Evolutionary conservation across 148 eudicot genomes (phyloP).

Genomic region (Polygonum aviculare): DNA sequence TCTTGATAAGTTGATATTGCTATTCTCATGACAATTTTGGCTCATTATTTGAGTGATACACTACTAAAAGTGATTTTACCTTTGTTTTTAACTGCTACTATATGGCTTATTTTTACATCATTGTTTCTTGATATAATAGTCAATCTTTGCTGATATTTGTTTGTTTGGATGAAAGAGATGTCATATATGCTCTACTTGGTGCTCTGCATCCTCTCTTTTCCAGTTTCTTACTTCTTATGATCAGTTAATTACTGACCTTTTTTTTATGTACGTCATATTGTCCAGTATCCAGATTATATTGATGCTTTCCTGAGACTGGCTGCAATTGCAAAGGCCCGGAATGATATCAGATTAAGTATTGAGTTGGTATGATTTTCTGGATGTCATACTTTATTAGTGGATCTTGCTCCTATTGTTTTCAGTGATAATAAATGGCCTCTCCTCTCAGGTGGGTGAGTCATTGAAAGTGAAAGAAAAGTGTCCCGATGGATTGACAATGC

Average conservation of each 20-base stretch:
- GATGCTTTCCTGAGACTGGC: conserved; percentile 93
- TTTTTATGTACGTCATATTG: conserved; percentile 1
- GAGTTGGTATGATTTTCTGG: conserved; percentile 56
- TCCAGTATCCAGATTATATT: conserved; percentile 81
- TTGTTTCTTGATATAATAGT: not conserved
- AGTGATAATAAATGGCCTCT: conserved; percentile 8
- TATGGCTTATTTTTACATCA: too few relatives aligned
- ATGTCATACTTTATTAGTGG: not conserved
- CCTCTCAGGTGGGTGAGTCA: conserved; percentile 69
- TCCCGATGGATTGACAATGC: conserved; percentile 73
- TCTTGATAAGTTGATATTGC: not conserved
- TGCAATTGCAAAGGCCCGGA: conserved; percentile 79
- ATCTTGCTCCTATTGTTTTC: conserved; percentile 7
- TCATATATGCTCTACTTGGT: too few relatives aligned
- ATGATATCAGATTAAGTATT: conserved; percentile 69
- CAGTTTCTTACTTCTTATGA: not conserved
- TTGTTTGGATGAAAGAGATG: not conserved
- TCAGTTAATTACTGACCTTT: not conserved
- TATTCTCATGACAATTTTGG: not conserved
- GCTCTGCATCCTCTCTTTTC: not conserved
- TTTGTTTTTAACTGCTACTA: not conserved
- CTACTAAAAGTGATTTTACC: not conserved
- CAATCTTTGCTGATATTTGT: not conserved
- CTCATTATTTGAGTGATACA: not conserved
- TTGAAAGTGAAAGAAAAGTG: conserved; percentile 79